Base-by-base conservation (phyloP, 352 stramenopile species). In the Plasmopara viticola region DNA sequence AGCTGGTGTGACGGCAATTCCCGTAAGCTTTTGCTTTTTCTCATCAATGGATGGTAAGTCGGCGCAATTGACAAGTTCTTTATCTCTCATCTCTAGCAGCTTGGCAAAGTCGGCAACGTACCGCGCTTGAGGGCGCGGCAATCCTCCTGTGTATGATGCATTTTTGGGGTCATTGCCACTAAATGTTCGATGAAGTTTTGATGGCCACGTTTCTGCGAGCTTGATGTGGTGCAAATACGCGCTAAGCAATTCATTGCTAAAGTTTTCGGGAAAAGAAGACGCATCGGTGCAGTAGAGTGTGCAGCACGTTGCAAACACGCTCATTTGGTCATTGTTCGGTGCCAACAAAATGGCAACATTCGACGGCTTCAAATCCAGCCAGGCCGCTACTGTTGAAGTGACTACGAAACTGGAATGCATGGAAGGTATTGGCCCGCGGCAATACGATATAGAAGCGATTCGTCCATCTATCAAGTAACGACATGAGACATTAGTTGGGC, bases 371-470 rank as follows among this genome's bases (percentile, higher is more conserved):
- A 91, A 51, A 38, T 90, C 84, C 33, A 92, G 70, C 84, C 84
- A 94, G 13, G 81, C 78, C 0, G 84, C 72, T 4, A 91, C 81
- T 3, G 84, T 94, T 15, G 84, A 94, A 0, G 79, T 72, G 9
- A 90, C 71, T 17, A 94, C 68, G 47, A 94, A 94, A 12, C 80
- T 73, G 10, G 82, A 90, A 50, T 94, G 84, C 78, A 90, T 93
- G 25, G 84, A 87, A 35, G 84, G 84, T 53, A 90, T 80, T 0
- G 61, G 51, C 4, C 78, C 80, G 5, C 81, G 81, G 35, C 71
- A 86, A 44, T 82, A 89, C 17, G 77, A 73, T 29, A 94, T 87
- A 6, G 84, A 94, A 20, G 84, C 79, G 35, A 94, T 84, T 3
- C 79, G 66, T 42, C 84, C 84, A 51, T 91, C 84, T 94, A 46